Base-by-base conservation (phyloP, 805 yeast genomes). In the Grigorovia humatica region DNA sequence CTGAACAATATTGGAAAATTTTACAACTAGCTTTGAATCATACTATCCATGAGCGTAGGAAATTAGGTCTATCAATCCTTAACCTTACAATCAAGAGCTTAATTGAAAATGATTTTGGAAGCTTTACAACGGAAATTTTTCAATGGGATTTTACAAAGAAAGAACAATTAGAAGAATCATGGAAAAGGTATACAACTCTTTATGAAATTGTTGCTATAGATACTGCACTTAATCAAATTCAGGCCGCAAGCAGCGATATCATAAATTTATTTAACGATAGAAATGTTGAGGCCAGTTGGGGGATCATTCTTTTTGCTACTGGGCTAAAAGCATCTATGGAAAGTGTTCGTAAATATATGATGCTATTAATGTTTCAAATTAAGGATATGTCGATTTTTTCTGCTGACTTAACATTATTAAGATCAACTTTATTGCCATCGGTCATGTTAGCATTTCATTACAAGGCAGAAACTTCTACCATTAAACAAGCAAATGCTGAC, bases 151-250 rank as follows among this genome's bases (percentile, higher is more conserved):
- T 53, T 0, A 57, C 64, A 15, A 53, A 80, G 4, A 62, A 73
- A 9, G 56, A 66, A 5, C 65, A 71, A 1, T 64, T 59, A 9
- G 44, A 65, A 9, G 49, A 52, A 17, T 76, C 80, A 20, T 89
- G 96, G 96, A 74, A 78, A 44, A 75, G 86, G 53, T 89, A 74
- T 59, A 73, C 80, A 29, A 86, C 96, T 0, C 67, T 89, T 13
- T 84, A 79, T 59, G 96, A 89, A 61, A 85, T 89, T 47, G 69
- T 87, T 29, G 93, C 88, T 1, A 75, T 89, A 43, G 96, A 89
- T 63, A 81, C 96, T 0, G 85, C 96, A 0, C 68, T 87, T 59
- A 89, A 90, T 59, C 96, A 90, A 66, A 81, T 90, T 0, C 82
- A 82, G 57, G 96, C 88, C 12, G 91, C 93, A 0, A 67, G 76